Evolutionary conservation across 208 protist genomes (phyloP).

Genomic region (Porcisia hertigi): DNA sequence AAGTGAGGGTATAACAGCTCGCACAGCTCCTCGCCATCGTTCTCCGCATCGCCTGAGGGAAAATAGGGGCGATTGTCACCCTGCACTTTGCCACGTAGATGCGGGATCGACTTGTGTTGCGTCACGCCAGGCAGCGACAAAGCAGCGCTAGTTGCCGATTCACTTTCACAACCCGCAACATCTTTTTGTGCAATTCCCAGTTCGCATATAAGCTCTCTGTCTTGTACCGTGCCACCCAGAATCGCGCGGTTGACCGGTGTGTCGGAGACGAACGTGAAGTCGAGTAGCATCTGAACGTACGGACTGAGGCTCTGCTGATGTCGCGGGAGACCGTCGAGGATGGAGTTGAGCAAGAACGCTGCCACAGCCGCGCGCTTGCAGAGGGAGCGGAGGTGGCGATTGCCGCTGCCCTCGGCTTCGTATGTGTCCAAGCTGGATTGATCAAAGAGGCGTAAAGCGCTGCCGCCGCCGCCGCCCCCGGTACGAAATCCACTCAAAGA

Average conservation of each 20-base stretch:
- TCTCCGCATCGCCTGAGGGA: background rate
- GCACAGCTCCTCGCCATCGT: conserved; percentile 4
- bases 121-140: background rate
- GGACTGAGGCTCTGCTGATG: conserved; percentile 58
- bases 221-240: conserved; percentile 30
- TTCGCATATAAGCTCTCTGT: conserved; percentile 26
- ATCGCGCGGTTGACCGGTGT: conserved; percentile 37
- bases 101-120: background rate
- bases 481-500: conserved; percentile 1
- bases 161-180: background rate
- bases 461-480: background rate
- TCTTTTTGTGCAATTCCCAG: background rate
- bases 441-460: background rate
- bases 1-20: conserved; percentile 46
- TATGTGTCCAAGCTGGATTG: background rate
- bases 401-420: conserved; percentile 2
- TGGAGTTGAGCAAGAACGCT: conserved; percentile 55
- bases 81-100: background rate
- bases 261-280: conserved; percentile 68
- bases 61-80: background rate
- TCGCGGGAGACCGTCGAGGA: conserved; percentile 49
- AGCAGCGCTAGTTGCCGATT: background rate
- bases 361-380: conserved; percentile 54
- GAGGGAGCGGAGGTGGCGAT: conserved; percentile 30
- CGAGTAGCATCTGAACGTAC: conserved; percentile 66